A percentile compares a stretch with the other conserved stretches of the same genome.
These are phyloP conservation scores for Citrus sinensis DNA, from an alignment of 345 rosid genomes.

Conservation along the genomic window DVS_A1.0 CM039167.1:9193001-9193500, in stretches of 20 bases:
- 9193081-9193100: not conserved
- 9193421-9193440: slow-evolving; percentile 65
- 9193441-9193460: slow-evolving; percentile 60
- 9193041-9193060: no score
- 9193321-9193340: slow-evolving; percentile 54
- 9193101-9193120: no score
- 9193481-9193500: slow-evolving; percentile 66
- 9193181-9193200: slow-evolving; percentile 75
- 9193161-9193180: slow-evolving; percentile 65
- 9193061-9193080: not conserved
- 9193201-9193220: slow-evolving; percentile 65
- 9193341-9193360: slow-evolving; percentile 54
- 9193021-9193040: not conserved
- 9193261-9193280: slow-evolving; percentile 44
- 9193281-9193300: slow-evolving; percentile 50
- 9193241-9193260: slow-evolving; percentile 62
- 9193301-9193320: slow-evolving; percentile 52
- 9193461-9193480: slow-evolving; percentile 56
- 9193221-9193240: slow-evolving; percentile 70
- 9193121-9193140: not conserved
- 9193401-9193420: slow-evolving; percentile 67
- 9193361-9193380: slow-evolving; percentile 54
- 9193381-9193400: slow-evolving; percentile 56
- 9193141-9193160: slow-evolving; percentile 3
- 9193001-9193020: not conserved